A percentile compares a stretch with the other conserved stretches of the same genome.
Conservation (phyloP, 2,329 filamentous ascomycete species). For the Aspergillus neoniger region DNA sequence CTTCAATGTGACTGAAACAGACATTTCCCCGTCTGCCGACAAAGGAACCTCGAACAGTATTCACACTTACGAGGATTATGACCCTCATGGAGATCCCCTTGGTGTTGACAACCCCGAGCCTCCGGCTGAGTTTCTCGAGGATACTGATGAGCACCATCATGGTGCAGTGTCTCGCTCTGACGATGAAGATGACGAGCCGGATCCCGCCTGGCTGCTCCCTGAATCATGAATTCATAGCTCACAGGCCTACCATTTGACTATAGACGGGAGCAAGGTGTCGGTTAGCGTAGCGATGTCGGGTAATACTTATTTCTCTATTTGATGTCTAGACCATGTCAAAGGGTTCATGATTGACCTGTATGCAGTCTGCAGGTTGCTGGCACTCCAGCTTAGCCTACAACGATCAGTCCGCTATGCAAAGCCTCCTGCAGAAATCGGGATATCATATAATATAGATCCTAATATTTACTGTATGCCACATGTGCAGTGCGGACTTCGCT, state of each 20-base stretch:
- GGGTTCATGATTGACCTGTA: background rate
- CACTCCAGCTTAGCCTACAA: no score
- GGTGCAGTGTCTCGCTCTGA: slow-evolving; percentile 33
- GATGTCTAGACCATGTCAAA: background rate
- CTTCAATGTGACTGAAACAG: slow-evolving; percentile 32
- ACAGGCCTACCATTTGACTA: background rate
- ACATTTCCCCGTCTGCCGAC: slow-evolving; percentile 14
- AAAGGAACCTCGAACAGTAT: slow-evolving; percentile 7
- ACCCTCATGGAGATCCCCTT: slow-evolving; percentile 22
- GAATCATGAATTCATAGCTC: slow-evolving; percentile 13
- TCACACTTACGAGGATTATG: slow-evolving; percentile 5
- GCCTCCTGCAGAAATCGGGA: no score
- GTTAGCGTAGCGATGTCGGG: background rate
- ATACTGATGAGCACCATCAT: slow-evolving; percentile 26
- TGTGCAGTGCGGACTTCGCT: background rate
- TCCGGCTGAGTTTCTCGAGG: slow-evolving; percentile 39
- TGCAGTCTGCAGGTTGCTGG: background rate
- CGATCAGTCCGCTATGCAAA: no score
- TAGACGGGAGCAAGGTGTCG: background rate
- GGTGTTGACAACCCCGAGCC: slow-evolving; percentile 37
- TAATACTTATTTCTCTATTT: background rate
- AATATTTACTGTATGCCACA: no score
- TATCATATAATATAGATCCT: no score
- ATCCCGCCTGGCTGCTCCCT: slow-evolving; percentile 47
- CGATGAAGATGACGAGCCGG: slow-evolving; percentile 46